Evolutionary conservation across 1,139 yeast genomes (phyloP).

Genomic region (Debaryomyces psychrophilus): DNA sequence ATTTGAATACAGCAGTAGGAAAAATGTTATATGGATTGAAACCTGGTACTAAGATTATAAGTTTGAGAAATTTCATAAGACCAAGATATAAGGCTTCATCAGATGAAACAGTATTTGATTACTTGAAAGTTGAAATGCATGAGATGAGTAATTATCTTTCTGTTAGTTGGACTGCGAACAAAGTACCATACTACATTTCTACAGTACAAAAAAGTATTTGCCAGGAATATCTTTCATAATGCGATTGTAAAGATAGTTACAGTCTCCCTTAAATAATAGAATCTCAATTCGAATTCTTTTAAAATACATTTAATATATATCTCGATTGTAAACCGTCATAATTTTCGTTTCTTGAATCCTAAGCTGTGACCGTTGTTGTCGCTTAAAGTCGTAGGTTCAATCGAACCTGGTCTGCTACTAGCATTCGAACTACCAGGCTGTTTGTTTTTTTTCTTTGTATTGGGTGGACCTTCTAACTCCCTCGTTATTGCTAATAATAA

Average conservation of each 20-base stretch:
- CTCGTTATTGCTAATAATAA: constrained; percentile 75
- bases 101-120: constrained; percentile 62
- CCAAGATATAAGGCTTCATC: constrained; percentile 57
- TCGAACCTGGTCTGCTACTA: constrained; percentile 39
- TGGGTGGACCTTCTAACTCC: constrained; percentile 71
- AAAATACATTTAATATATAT: not conserved
- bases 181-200: constrained; percentile 78
- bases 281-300: not conserved
- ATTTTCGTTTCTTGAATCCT: constrained; percentile 8
- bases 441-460: constrained; percentile 19
- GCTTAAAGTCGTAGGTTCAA: constrained; percentile 29
- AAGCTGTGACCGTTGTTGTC: constrained; percentile 9
- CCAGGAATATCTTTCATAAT: constrained; percentile 28
- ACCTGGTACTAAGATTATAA: constrained; percentile 77
- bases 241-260: not conserved
- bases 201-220: constrained; percentile 57
- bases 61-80: constrained; percentile 73
- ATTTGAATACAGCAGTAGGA: constrained; percentile 69
- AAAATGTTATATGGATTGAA: constrained; percentile 63
- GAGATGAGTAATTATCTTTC: constrained; percentile 67
- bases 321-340: not conserved
- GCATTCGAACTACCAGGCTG: constrained; percentile 23
- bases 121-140: constrained; percentile 63
- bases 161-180: constrained; percentile 90
- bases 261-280: no score